Evolutionary conservation across 2,329 filamentous ascomycete genomes (phyloP).

Genomic region (Fusarium longipes): DNA sequence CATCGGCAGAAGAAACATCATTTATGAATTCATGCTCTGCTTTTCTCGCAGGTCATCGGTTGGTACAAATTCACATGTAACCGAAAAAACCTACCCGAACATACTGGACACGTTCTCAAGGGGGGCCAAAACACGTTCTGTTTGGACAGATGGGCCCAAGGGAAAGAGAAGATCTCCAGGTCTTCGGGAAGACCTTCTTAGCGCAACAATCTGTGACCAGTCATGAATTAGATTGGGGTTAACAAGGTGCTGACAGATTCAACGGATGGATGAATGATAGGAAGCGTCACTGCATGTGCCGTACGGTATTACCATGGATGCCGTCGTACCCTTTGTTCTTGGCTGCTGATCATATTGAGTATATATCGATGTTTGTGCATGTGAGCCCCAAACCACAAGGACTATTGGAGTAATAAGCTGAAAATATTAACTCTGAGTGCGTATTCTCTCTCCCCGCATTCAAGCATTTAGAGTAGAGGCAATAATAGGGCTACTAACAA

Average conservation of each 20-base stretch:
- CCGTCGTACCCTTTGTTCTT: conserved; percentile 5
- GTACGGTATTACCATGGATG: conserved; percentile 8
- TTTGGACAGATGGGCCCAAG: conserved; percentile 12
- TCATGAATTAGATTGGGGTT: conserved; percentile 1
- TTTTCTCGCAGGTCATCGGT: not conserved
- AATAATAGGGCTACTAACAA: not conserved
- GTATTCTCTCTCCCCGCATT: not conserved
- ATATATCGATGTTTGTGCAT: not conserved
- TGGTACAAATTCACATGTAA: conserved; percentile 44
- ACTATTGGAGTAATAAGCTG: conserved; percentile 30
- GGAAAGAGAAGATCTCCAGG: conserved; percentile 15
- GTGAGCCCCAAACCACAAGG: conserved; percentile 16
- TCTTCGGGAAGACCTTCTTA: conserved; percentile 15
- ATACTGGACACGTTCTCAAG: not conserved
- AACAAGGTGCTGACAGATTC: conserved; percentile 35
- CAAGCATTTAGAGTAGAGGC: not conserved
- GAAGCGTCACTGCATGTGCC: conserved; percentile 16
- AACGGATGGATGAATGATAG: not conserved
- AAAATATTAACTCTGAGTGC: not conserved
- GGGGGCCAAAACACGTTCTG: conserved; percentile 10
- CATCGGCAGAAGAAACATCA: not conserved
- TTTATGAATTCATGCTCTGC: not conserved
- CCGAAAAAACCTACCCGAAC: conserved; percentile 34
- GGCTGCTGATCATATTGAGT: not conserved
- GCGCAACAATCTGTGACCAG: conserved; percentile 7